Percentiles rank a stretch among this genome's conserved stretches.
phyloP scores from a whole-genome alignment of 495 filamentous ascomycete genomes.

The Beverwykella pulmonaria region DNA sequence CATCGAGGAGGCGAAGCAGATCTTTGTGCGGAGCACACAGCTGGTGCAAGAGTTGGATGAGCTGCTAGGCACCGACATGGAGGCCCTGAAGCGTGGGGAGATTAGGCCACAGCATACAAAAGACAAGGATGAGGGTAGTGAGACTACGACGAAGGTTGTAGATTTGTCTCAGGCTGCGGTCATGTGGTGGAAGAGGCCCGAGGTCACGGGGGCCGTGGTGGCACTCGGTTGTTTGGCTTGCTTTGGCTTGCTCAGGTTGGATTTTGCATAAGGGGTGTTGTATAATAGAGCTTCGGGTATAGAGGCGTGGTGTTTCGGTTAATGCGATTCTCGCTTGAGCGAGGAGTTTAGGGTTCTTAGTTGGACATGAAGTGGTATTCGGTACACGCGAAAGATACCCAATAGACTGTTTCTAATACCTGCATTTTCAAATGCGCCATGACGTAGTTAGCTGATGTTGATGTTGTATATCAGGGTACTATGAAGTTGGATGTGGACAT shows the following conservation, averaged over 20 bases:
- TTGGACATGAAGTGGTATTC: background rate
- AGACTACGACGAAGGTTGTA: background rate
- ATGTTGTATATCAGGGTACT: too few relatives aligned
- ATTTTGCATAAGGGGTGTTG: background rate
- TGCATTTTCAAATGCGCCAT: too few relatives aligned
- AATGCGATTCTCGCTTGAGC: background rate
- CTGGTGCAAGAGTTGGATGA: conserved; percentile 51
- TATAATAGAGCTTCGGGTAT: background rate
- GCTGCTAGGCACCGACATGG: conserved; percentile 14
- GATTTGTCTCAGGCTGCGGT: conserved; percentile 4
- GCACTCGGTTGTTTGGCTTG: conserved; percentile 28
- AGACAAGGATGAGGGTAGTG: background rate
- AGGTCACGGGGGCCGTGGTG: conserved; percentile 26
- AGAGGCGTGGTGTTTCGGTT: background rate
- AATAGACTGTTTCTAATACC: background rate
- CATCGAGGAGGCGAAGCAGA: conserved; percentile 50
- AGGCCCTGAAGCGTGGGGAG: conserved; percentile 7
- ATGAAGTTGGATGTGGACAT: too few relatives aligned
- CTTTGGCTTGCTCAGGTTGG: conserved; percentile 16
- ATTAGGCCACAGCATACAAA: background rate
- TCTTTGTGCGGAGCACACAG: conserved; percentile 48
- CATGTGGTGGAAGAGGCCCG: conserved; percentile 27
- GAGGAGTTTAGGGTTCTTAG: too few relatives aligned
- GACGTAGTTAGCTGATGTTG: too few relatives aligned
- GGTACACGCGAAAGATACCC: conserved; percentile 17